Evolutionary conservation across 352 stramenopile species (phyloP).

Genomic region (Globisporangium heterothallicum): DNA sequence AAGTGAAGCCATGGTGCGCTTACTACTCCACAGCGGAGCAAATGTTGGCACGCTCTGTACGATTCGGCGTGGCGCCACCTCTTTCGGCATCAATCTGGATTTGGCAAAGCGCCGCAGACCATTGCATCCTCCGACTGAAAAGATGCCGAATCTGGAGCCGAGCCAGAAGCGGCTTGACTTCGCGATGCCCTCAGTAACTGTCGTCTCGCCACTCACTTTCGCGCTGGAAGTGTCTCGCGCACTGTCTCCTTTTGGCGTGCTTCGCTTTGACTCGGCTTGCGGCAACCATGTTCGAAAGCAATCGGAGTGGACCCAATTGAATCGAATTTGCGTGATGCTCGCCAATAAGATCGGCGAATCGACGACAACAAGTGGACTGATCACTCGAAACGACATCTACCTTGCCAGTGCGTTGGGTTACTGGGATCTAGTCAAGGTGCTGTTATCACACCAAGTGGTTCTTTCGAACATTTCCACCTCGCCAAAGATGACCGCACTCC

Average conservation of each 20-base stretch:
- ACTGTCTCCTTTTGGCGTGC: conserved; percentile 21
- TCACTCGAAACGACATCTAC: conserved; percentile 43
- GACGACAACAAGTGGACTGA: conserved; percentile 29
- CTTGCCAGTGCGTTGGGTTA: conserved; percentile 41
- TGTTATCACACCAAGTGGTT: conserved; percentile 46
- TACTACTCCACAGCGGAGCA: conserved; percentile 37
- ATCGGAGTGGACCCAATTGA: conserved; percentile 33
- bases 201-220: conserved; percentile 48
- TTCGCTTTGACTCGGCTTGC: conserved; percentile 9
- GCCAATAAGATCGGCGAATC: conserved; percentile 26
- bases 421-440: conserved; percentile 36
- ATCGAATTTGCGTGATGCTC: conserved; percentile 32
- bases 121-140: background rate
- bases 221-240: conserved; percentile 30
- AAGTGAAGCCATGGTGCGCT: conserved; percentile 36
- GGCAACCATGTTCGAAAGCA: conserved; percentile 16
- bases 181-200: background rate
- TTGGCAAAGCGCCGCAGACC: conserved; percentile 5
- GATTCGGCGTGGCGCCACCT: conserved; percentile 28
- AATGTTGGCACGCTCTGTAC: conserved; percentile 37
- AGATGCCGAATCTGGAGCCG: background rate
- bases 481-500: conserved; percentile 36
- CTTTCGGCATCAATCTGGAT: conserved; percentile 28
- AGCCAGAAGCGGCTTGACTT: conserved; percentile 11
- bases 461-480: conserved; percentile 33